Conservation (phyloP, 148 eudicot genomes). For the Vaccinium corymbosum region DNA sequence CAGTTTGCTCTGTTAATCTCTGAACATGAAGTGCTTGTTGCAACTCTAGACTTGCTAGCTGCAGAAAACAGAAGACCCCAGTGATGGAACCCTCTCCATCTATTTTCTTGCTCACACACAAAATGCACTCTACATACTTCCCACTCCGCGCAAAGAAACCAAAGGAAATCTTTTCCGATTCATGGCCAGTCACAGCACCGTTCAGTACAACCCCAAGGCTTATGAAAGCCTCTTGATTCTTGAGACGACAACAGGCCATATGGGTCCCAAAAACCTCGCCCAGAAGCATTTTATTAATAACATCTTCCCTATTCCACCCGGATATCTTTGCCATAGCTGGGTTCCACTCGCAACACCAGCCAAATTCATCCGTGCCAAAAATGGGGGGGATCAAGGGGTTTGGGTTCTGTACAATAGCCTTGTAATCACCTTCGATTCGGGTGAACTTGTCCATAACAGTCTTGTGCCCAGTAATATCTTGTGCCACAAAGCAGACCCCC, state of each 20-base stretch:
- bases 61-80: slow-evolving; percentile 87
- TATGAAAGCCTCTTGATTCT: slow-evolving; percentile 74
- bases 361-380: slow-evolving; percentile 82
- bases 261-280: slow-evolving; percentile 85
- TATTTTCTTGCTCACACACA: slow-evolving; percentile 66
- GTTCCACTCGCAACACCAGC: slow-evolving; percentile 97
- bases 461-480: slow-evolving; percentile 78
- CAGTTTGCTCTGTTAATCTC: slow-evolving; percentile 72
- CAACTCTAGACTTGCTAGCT: slow-evolving; percentile 88
- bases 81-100: slow-evolving; percentile 67
- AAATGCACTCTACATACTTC: slow-evolving; percentile 67
- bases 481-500: slow-evolving; percentile 87
- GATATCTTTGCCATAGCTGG: slow-evolving; percentile 72
- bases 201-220: slow-evolving; percentile 66
- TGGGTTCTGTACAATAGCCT: slow-evolving; percentile 82
- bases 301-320: slow-evolving; percentile 60
- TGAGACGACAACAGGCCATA: slow-evolving; percentile 63
- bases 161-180: slow-evolving; percentile 64
- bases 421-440: slow-evolving; percentile 85
- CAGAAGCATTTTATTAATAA: slow-evolving; percentile 72
- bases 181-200: slow-evolving; percentile 63
- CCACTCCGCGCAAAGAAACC: slow-evolving; percentile 69
- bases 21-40: slow-evolving; percentile 89
- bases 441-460: slow-evolving; percentile 92
- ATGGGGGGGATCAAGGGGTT: slow-evolving; percentile 91